These are phyloP conservation scores for Stentor roeselii DNA, from an alignment of 73 alveolate species.

Conservation along the genomic window DNA sequence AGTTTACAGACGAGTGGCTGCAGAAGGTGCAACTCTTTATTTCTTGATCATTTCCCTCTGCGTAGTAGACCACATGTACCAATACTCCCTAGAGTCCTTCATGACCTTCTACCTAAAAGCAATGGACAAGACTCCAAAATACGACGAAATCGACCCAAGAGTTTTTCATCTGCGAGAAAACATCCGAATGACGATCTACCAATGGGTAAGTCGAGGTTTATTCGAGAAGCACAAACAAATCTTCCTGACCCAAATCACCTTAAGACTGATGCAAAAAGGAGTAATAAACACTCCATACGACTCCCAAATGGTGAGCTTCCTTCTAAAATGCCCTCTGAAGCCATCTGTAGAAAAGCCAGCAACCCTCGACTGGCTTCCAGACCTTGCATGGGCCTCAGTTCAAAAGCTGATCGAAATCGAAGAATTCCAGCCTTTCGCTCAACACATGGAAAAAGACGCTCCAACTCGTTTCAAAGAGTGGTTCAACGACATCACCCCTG, in stretches of 20 bases:
- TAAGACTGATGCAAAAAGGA: constrained; percentile 97
- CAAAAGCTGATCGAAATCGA: constrained; percentile 95
- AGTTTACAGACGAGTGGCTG: constrained; percentile 99
- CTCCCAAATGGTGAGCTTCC: constrained; percentile 52
- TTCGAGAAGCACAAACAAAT: constrained; percentile 99
- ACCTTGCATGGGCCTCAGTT: constrained; percentile 94
- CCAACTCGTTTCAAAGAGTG: constrained; percentile 99
- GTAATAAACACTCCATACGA: constrained; percentile 69
- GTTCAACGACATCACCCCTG: constrained; percentile 99
- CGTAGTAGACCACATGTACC: constrained; percentile 99
- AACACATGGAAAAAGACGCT: constrained; percentile 98
- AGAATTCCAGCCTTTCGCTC: constrained; percentile 95
- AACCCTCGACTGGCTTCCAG: constrained; percentile 97
- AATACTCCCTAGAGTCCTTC: constrained; percentile 97
- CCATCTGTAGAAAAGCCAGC: constrained; percentile 94
- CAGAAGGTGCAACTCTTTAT: constrained; percentile 99
- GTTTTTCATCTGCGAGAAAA: constrained; percentile 89
- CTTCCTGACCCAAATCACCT: constrained; percentile 94
- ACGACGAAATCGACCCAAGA: constrained; percentile 89
- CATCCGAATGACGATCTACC: constrained; percentile 96
- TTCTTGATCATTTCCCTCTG: constrained; percentile 96
- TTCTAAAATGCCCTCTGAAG: constrained; percentile 74
- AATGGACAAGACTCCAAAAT: constrained; percentile 95
- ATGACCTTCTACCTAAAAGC: constrained; percentile 98
- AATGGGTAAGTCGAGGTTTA: constrained; percentile 99